Conservation (phyloP, 306 rosid species). For the Malus sylvestris region DNA sequence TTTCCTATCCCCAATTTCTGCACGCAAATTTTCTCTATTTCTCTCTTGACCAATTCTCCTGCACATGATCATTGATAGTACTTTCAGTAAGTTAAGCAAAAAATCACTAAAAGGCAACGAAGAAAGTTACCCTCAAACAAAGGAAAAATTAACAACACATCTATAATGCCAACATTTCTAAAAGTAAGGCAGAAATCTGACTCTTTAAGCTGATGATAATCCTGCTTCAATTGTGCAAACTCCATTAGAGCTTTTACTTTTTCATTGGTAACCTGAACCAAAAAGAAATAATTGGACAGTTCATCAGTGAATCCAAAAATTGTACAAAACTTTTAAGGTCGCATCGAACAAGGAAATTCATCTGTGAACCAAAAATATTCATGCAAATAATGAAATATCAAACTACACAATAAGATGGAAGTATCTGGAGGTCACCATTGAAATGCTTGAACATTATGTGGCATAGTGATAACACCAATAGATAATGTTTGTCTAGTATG, state of each 20-base stretch:
- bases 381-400: not conserved
- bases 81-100: constrained; percentile 13
- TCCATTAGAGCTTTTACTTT: constrained; percentile 91
- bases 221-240: constrained; percentile 79
- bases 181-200: constrained; percentile 35
- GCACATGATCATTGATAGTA: constrained; percentile 17
- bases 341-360: not conserved
- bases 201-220: constrained; percentile 67
- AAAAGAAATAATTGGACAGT: constrained; percentile 12
- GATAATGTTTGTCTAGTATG: not conserved
- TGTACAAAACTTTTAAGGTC: not conserved
- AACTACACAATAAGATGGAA: not conserved
- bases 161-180: constrained; percentile 2
- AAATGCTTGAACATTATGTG: not conserved
- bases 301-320: constrained; percentile 13
- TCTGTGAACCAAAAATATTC: not conserved
- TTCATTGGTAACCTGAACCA: constrained; percentile 84
- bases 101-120: not conserved
- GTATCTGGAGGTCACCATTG: not conserved
- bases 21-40: constrained; percentile 32
- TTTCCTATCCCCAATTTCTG: constrained; percentile 38
- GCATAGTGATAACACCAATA: not conserved
- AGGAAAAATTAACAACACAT: not conserved
- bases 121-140: not conserved
- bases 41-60: constrained; percentile 49